Conservation (phyloP, 495 filamentous ascomycete genomes). For the Oidiodendron maius region DNA sequence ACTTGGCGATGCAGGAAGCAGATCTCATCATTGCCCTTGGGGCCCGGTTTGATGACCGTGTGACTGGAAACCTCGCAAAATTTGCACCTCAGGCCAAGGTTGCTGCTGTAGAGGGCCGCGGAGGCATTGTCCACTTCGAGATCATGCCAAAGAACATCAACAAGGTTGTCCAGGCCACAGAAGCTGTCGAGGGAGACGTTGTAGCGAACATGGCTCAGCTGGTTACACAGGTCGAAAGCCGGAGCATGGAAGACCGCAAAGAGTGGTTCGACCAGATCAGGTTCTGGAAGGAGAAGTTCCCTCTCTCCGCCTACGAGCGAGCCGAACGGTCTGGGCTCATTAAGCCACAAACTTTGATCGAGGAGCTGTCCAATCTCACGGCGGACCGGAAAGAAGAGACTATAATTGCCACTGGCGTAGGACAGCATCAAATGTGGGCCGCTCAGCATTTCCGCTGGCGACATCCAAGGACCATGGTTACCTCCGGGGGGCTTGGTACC, state of each 20-base stretch:
- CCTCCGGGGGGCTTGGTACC: constrained; percentile 86
- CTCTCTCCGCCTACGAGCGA: constrained; percentile 67
- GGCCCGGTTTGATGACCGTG: constrained; percentile 73
- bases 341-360: constrained; percentile 84
- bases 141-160: constrained; percentile 86
- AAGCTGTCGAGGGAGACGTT: constrained; percentile 73
- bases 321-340: constrained; percentile 65
- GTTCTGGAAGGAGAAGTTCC: constrained; percentile 82
- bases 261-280: constrained; percentile 87
- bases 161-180: constrained; percentile 78
- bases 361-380: constrained; percentile 71
- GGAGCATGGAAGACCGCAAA: constrained; percentile 52
- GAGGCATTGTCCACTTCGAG: constrained; percentile 77
- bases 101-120: constrained; percentile 62
- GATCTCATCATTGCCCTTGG: constrained; percentile 75
- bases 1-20: constrained; percentile 73
- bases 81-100: constrained; percentile 64
- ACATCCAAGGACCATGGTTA: constrained; percentile 79
- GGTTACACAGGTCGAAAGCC: constrained; percentile 53
- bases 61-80: constrained; percentile 56
- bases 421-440: constrained; percentile 97
- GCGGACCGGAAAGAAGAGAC: constrained; percentile 68
- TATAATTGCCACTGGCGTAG: constrained; percentile 85
- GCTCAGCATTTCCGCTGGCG: constrained; percentile 93
- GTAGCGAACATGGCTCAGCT: constrained; percentile 65